Percentiles rank a stretch among this genome's conserved stretches.
phyloP scores from a whole-genome alignment of 345 rosid genomes.

The Populus deltoides region DNA sequence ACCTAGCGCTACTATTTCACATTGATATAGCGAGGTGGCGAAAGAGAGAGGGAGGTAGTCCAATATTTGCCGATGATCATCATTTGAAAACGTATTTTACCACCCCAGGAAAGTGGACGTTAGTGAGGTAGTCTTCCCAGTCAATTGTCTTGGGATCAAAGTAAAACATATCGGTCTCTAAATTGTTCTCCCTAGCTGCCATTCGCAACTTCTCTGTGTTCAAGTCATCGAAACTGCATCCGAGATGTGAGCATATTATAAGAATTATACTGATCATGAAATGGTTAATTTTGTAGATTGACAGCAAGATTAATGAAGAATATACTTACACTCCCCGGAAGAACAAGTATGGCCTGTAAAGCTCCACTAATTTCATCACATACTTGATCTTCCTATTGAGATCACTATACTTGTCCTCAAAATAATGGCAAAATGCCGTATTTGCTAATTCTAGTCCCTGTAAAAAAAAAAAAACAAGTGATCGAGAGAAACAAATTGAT shows the following conservation, averaged over 20 bases:
- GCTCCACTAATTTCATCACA: conserved; percentile 63
- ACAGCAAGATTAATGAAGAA: not conserved
- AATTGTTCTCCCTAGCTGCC: conserved; percentile 28
- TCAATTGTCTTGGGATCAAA: conserved; percentile 58
- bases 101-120: conserved; percentile 62
- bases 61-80: too few relatives aligned
- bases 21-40: not conserved
- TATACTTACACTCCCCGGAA: conserved; percentile 66
- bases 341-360: conserved; percentile 79
- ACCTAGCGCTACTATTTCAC: not conserved
- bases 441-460: conserved; percentile 54
- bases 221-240: conserved; percentile 58
- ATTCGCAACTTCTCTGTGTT: conserved; percentile 48
- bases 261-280: not conserved
- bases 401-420: conserved; percentile 38
- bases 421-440: conserved; percentile 39
- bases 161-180: conserved; percentile 34
- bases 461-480: not conserved
- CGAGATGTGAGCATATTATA: not conserved
- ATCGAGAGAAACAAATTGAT: too few relatives aligned
- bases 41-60: not conserved
- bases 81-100: conserved; percentile 30
- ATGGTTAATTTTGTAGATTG: not conserved
- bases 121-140: conserved; percentile 62
- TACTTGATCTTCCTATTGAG: conserved; percentile 51